Conservation (phyloP, 306 rosid species). For the Argentina anserina region DNA sequence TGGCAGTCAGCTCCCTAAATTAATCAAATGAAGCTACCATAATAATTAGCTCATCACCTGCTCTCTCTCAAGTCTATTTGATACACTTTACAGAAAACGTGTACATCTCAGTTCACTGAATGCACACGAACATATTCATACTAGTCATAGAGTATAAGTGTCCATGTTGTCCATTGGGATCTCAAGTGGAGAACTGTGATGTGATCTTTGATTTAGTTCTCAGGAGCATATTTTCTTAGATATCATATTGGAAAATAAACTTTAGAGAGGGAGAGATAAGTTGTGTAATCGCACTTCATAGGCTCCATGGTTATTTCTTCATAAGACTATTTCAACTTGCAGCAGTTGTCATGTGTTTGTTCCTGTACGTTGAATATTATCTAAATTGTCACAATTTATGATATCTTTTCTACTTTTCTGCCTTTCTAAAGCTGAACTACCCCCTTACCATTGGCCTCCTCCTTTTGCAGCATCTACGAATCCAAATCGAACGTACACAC, state of each 20-base stretch:
- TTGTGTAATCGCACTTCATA: neutral
- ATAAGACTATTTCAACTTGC: neutral
- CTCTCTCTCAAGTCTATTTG: neutral
- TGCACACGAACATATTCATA: neutral
- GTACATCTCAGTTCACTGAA: neutral
- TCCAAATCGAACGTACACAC: constrained; percentile 63
- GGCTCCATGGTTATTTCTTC: neutral
- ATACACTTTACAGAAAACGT: neutral
- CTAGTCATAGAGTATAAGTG: neutral
- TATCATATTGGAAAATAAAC: neutral
- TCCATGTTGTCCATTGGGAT: neutral
- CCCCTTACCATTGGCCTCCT: constrained; percentile 20
- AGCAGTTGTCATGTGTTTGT: neutral
- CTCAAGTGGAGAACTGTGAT: neutral
- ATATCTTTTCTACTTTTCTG: neutral
- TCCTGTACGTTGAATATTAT: neutral
- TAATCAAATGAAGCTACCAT: neutral
- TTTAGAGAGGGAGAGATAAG: neutral
- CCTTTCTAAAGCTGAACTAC: constrained; percentile 20
- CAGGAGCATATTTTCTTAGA: neutral
- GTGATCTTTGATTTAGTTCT: neutral
- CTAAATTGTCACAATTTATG: neutral
- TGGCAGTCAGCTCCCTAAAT: neutral
- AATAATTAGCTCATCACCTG: neutral
- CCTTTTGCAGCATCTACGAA: constrained; percentile 73